phyloP scores from a whole-genome alignment of 345 rosid species.

The Eucalyptus rudis region DNA sequence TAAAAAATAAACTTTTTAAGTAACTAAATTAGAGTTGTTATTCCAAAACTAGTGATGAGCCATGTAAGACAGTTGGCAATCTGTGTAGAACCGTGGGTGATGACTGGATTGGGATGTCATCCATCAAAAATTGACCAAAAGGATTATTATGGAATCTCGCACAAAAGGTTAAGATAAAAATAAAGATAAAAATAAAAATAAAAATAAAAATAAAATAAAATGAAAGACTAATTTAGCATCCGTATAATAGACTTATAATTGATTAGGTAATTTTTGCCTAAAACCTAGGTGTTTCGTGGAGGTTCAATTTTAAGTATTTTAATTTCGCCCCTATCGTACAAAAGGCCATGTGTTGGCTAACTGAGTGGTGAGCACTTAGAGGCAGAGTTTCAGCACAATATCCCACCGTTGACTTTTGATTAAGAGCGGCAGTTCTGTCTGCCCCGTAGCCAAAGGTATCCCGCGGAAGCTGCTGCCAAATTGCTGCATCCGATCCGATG shows the following conservation, averaged over 20 bases:
- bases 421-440: neutral
- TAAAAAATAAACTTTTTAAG: neutral
- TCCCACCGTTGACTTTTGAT: neutral
- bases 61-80: accelerated
- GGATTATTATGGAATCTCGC: accelerated
- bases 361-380: neutral
- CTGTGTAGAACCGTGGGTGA: neutral
- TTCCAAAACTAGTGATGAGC: neutral
- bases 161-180: accelerated
- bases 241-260: accelerated
- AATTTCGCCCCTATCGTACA: neutral
- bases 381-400: neutral
- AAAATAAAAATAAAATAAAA: no score
- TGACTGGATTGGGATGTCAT: accelerated
- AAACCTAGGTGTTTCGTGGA: neutral
- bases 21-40: neutral
- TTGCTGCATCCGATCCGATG: neutral
- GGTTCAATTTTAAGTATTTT: neutral
- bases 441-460: neutral
- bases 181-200: no score
- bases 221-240: neutral
- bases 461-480: neutral
- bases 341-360: neutral
- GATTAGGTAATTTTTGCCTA: neutral
- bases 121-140: accelerated